These are phyloP conservation scores for Tylopilus vinaceipallidus DNA, from an alignment of 768 basidiomycete genomes.

Conservation along the genomic window DNA sequence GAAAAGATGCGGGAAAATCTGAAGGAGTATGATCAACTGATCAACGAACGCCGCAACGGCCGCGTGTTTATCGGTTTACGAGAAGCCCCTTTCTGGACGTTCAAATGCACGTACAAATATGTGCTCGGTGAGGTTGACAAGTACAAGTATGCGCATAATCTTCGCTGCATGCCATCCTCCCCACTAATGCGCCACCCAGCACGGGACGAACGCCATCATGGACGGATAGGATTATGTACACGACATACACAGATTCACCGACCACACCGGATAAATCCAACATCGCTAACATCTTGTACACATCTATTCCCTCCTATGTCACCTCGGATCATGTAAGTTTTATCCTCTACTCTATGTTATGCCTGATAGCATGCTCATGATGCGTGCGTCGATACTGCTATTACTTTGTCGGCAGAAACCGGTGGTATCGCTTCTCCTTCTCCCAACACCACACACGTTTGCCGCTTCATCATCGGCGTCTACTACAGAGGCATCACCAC, in stretches of 20 bases:
- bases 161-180: not conserved
- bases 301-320: conserved; percentile 77
- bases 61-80: conserved; percentile 67
- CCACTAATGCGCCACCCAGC: conserved; percentile 35
- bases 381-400: not conserved
- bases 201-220: conserved; percentile 78
- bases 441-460: conserved; percentile 44
- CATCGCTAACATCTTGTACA: conserved; percentile 70
- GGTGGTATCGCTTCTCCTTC: conserved; percentile 67
- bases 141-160: conserved; percentile 56
- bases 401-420: conserved; percentile 63
- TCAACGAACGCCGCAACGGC: conserved; percentile 59
- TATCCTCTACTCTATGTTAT: not conserved
- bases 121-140: conserved; percentile 75
- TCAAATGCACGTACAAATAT: conserved; percentile 93
- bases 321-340: conserved; percentile 83
- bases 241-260: conserved; percentile 67
- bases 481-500: conserved; percentile 27
- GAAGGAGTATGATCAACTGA: conserved; percentile 73
- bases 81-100: conserved; percentile 86
- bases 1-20: conserved; percentile 55
- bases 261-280: conserved; percentile 47
- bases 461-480: conserved; percentile 10
- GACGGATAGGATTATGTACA: conserved; percentile 91
- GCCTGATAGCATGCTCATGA: not conserved